phyloP scores from a whole-genome alignment of 257 asterid genomes.

The Primulina tabacum region DNA sequence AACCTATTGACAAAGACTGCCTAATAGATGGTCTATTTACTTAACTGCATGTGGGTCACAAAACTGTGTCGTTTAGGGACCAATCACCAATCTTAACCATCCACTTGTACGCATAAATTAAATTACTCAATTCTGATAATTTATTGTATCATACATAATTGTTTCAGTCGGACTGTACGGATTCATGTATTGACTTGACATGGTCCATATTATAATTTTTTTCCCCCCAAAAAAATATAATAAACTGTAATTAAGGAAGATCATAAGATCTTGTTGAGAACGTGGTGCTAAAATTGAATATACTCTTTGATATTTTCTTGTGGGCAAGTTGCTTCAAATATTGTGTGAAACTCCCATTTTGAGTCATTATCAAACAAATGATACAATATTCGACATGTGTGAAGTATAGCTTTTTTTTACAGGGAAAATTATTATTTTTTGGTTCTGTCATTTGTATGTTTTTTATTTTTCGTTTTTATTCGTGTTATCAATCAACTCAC shows the following conservation, averaged over 20 bases:
- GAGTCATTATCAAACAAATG: background rate
- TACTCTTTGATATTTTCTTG: background rate
- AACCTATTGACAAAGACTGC: constrained; percentile 27
- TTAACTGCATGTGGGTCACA: too few species aligned
- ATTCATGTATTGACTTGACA: constrained; percentile 18
- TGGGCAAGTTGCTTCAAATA: background rate
- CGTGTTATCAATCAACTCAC: too few species aligned
- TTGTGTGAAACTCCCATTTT: background rate
- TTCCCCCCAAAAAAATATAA: background rate
- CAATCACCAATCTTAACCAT: too few species aligned
- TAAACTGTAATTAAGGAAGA: constrained; percentile 12
- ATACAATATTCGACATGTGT: background rate
- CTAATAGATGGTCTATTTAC: constrained; percentile 26
- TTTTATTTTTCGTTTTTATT: too few species aligned
- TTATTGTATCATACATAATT: too few species aligned
- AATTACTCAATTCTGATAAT: too few species aligned
- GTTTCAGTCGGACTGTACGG: constrained; percentile 19
- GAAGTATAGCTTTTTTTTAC: background rate
- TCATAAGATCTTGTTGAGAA: constrained; percentile 25
- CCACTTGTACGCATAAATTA: too few species aligned
- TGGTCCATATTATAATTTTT: background rate
- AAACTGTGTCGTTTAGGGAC: too few species aligned
- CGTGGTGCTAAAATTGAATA: background rate
- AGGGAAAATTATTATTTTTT: too few species aligned
- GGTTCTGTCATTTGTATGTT: too few species aligned